phyloP scores from a whole-genome alignment of 179 eudicot species.

The Silene vulgaris region DNA sequence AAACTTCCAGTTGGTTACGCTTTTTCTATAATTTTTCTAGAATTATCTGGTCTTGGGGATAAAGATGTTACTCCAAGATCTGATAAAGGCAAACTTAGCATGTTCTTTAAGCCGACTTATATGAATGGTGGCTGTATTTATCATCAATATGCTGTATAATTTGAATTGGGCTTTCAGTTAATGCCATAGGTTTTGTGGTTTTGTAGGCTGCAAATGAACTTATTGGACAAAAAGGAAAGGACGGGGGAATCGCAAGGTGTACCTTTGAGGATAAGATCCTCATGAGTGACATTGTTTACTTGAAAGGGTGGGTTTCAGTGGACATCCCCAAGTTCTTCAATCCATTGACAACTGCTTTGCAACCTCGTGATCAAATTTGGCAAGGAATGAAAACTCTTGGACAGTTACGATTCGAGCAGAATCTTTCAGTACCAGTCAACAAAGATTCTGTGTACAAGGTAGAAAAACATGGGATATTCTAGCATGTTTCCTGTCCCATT shows the following conservation, averaged over 20 bases:
- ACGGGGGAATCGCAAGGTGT: conserved; percentile 93
- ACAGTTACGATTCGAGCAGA: conserved; percentile 62
- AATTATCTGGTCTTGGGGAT: too few species aligned
- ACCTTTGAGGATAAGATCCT: conserved; percentile 95
- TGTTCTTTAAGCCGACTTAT: not conserved
- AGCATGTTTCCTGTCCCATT: not conserved
- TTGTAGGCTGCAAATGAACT: conserved; percentile 82
- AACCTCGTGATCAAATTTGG: conserved; percentile 71
- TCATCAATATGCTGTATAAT: not conserved
- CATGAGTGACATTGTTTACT: conserved; percentile 85
- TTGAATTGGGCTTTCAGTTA: not conserved
- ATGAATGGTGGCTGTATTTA: not conserved
- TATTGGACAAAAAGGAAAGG: conserved; percentile 54
- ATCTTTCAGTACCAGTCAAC: conserved; percentile 63
- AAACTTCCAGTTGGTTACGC: too few species aligned
- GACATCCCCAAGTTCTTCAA: conserved; percentile 73
- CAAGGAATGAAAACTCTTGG: conserved; percentile 88
- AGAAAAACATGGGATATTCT: not conserved
- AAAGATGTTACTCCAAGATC: not conserved
- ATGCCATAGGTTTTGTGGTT: conserved; percentile 14
- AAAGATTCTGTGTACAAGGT: conserved; percentile 94
- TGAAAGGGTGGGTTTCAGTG: conserved; percentile 88
- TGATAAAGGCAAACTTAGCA: not conserved
- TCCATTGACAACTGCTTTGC: conserved; percentile 88
- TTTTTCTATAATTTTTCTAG: too few species aligned